phyloP scores from a whole-genome alignment of 1,284 basidiomycete species.

The Chalciporus sp. region DNA sequence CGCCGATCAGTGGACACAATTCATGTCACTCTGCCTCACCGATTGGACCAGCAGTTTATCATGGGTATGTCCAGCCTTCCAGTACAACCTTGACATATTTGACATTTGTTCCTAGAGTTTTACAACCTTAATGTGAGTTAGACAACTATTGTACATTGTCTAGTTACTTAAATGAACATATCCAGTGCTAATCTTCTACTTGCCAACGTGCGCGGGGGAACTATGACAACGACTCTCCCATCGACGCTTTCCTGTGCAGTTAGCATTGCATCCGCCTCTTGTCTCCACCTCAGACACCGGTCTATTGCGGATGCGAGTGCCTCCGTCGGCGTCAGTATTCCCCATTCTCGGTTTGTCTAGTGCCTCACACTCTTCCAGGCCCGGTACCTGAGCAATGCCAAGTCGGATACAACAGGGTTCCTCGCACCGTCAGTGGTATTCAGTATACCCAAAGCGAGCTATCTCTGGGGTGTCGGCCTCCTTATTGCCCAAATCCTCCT shows the following conservation, averaged over 20 bases:
- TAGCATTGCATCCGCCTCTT: conserved; percentile 32
- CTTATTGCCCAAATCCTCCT: conserved; percentile 27
- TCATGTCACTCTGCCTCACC: conserved; percentile 25
- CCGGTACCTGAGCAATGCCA: conserved; percentile 25
- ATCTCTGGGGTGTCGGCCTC: conserved; percentile 29
- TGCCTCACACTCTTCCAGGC: conserved; percentile 21
- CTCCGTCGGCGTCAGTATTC: conserved; percentile 25
- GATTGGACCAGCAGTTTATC: conserved; percentile 34
- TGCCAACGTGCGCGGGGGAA: conserved; percentile 23
- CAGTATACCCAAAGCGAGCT: conserved; percentile 30
- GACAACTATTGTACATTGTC: background rate
- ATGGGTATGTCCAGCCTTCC: conserved; percentile 23
- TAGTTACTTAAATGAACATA: background rate
- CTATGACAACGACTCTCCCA: conserved; percentile 22
- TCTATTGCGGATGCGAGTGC: conserved; percentile 26
- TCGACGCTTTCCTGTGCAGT: conserved; percentile 24
- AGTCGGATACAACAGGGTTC: conserved; percentile 25
- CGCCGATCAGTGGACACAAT: conserved; percentile 34
- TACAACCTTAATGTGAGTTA: conserved; percentile 31
- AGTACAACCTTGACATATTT: conserved; percentile 4
- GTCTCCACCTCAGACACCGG: conserved; percentile 29
- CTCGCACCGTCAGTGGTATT: conserved; percentile 27
- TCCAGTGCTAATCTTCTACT: conserved; percentile 30
- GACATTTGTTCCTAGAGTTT: conserved; percentile 23
- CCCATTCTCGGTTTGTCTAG: background rate